Evolutionary conservation across 2,329 filamentous ascomycete species (phyloP), one percentile per base, ranked within the genome.

Genomic region (Lasiodiplodia sp.): DNA sequence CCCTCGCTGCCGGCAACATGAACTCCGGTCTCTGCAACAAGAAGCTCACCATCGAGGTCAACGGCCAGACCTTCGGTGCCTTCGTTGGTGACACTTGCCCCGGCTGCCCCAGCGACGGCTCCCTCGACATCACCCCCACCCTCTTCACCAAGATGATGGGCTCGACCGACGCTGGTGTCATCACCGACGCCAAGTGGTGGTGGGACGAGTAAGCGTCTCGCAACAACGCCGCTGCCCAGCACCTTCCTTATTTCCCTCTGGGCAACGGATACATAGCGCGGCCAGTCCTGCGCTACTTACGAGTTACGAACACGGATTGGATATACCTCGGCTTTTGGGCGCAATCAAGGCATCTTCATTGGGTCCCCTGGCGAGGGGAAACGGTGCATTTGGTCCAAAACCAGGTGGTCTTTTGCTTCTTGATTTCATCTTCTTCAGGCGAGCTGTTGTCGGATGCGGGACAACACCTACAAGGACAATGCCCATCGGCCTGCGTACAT

Each of bases 21-120:
- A 77, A 76, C 72, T 78, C 78, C 73, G 71, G 72, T 31, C 76
- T 74, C 74, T 80, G 78, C 72, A 73, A 73, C 72, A 72, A 77
- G 75, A 73, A 74, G 70, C 75, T 79, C 71, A 67, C 70, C 62
- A 72, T 79, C 66, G 66, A 72, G 49, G 76, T 76, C 72, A 71
- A 75, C 40, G 77, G 76, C 73, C 74, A 75, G 57, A 71, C 69
- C 2, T 66, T 72, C 70, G 21, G 71, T 11, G 76, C 74, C 52
- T 75, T 66, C 66, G 75, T 80, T 71, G 74, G 74, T 71, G 78
- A 80, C 69, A 65, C 73, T 57, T 80, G 78, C 77, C 71, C 75
- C 37, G 78, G 76, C 71, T 79, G 78, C 73, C 28, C 52, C 4
- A 70, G 71, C 49, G 47, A 21, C 66, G 14, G n/a, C 21, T 74